Evolutionary conservation across 495 filamentous ascomycete species (phyloP), one percentile per base, ranked within the genome.

Genomic region (Durotheca rogersii): DNA sequence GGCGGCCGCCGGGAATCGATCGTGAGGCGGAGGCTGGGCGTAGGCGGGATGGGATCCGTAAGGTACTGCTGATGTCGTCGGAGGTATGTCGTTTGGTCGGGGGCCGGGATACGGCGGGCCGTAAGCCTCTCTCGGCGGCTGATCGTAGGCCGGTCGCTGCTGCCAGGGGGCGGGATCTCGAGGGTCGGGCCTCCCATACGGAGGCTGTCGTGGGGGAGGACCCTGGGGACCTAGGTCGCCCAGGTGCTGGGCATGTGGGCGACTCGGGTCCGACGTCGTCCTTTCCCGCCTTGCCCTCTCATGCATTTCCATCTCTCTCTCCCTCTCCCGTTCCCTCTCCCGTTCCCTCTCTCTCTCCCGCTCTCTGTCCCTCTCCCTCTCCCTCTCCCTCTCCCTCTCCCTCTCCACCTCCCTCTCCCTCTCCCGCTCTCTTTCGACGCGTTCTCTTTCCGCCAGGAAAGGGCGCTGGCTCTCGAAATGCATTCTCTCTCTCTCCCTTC

Each of bases 31-130:
- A 35, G 69, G 60, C 2, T 66, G 69, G 4, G 69, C 61, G 27
- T 78, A 80, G 25, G 70, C 60, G 32, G 74, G 72, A 38, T 77
- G 77, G 14, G 69, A 53, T 39, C 68, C 69, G 49, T 72, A 75
- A 9, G 69, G 67, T n/a, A 71, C 53, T 11, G 55, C 63, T 6
- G n/a, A n/a, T n/a, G 71, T 67, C 18, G 60, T 64, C 3, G 65
- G 42, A 15, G 73, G 72, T 40, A 73, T 75, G 10, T 78, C 73
- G 47, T 65, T 66, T 25, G 69, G 72, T n/a, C 68, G 62, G 7
- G 62, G 53, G 41, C 56, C 47, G 29, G 53, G 41, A 62, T 69
- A 65, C 58, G 71, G 45, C 63, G 67, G 55, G 58, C 61, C 69
- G 47, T 76, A 77, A 0, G 65, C 62, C 14, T 67, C 59, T 41